A percentile compares a stretch with the other conserved stretches of the same genome.
These are phyloP conservation scores for Apophysomyces variabilis DNA, from an alignment of 371 early-diverging fungal genomes.

Conservation along the genomic window DNA sequence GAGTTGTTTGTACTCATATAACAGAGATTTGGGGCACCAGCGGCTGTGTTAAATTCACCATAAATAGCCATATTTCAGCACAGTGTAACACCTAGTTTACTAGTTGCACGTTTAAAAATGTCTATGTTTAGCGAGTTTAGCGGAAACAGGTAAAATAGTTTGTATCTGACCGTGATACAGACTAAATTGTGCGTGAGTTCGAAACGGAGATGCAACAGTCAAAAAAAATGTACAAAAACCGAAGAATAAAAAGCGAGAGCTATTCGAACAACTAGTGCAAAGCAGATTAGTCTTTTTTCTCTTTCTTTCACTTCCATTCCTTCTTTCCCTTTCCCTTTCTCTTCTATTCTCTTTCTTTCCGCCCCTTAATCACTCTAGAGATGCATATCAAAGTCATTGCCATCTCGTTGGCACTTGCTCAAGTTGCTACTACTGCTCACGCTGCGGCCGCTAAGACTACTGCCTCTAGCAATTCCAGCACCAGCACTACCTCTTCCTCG, in stretches of 20 bases:
- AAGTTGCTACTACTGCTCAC: conserved; percentile 12
- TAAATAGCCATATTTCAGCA: conserved; percentile 10
- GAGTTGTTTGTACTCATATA: neutral
- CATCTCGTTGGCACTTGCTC: conserved; percentile 27
- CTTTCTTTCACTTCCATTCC: conserved; percentile 15
- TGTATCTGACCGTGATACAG: neutral
- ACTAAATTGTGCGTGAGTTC: neutral
- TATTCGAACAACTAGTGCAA: neutral
- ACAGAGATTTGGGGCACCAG: conserved; percentile 1
- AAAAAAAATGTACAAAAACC: neutral
- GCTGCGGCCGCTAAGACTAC: conserved; percentile 11
- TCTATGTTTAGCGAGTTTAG: conserved; percentile 8
- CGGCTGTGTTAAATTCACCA: conserved; percentile 10
- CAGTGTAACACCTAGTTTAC: neutral
- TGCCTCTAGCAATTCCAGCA: conserved; percentile 17
- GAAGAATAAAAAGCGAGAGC: conserved; percentile 6
- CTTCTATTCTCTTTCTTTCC: conserved; percentile 3
- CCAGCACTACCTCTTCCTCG: conserved; percentile 14
- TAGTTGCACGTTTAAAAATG: neutral
- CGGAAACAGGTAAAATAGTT: conserved; percentile 2
- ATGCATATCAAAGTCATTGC: conserved; percentile 39
- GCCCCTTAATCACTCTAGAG: neutral
- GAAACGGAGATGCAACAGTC: conserved; percentile 9
- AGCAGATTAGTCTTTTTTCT: conserved; percentile 9
- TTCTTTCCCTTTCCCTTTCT: conserved; percentile 7